Evolutionary conservation across 352 stramenopile genomes (phyloP), one percentile per base, ranked within the genome.

Genomic region (Pythium volutum): DNA sequence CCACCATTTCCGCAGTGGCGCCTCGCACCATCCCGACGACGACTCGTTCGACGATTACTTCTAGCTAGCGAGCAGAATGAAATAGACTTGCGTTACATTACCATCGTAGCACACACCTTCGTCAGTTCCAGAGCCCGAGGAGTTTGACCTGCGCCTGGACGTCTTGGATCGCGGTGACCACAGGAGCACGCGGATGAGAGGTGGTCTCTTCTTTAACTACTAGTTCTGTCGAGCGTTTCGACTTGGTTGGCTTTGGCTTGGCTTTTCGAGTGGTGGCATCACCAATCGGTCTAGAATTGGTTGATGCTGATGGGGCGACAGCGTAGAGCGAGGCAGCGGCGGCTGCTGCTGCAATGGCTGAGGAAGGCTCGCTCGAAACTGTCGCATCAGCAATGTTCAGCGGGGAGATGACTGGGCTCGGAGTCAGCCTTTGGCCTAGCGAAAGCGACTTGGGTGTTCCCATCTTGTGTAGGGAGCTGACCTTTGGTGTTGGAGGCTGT

Each of bases 81-180:
- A 57, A 25, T 33, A 20, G 34, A 36, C 14, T n/a, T n/a, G 36
- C 14, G 8, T 39, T n/a, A 43, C 43, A 34, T 0, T 55, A 18
- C 2, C 29, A 43, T n/a, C 15, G 38, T 39, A 23, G 36, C 4
- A 39, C 18, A 16, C 27, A 41, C 7, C 48, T 27, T 14, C 10
- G 31, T 56, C 27, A 70, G 31, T 46, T 66, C 65, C 65, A 72
- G 3, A 72, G 55, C 9, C 65, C 65, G 1, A 72, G 43, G 14
- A 66, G 48, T 36, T 67, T 67, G 16, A 60, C 65, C 31, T 67
- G 65, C 1, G 54, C 46, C 49, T 62, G 59, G 23, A 71, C 33
- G 18, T 71, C 65, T 51, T 71, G 59, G 11, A 71, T 61, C 6
- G 46, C 56, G 23, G 47, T 62, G 6, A 66, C 57, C 4, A 59